These are phyloP conservation scores for Eutypa lata DNA, from an alignment of 2,329 filamentous ascomycete genomes.

Conservation along the genomic window DNA sequence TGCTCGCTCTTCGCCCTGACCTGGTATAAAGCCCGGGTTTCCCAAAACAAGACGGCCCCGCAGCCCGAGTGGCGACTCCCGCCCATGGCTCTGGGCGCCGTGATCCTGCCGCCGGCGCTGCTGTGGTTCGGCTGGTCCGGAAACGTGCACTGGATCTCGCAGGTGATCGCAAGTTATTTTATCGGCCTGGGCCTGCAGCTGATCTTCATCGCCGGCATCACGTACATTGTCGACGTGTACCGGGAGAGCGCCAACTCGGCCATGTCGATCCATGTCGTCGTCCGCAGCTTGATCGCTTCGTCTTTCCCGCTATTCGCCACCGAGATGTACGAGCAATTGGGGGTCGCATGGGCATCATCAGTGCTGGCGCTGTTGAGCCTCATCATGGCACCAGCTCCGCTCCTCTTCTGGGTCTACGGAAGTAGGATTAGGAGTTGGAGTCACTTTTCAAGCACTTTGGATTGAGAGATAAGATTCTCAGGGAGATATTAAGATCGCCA, in stretches of 20 bases:
- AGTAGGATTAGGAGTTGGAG: conserved; percentile 12
- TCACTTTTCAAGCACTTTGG: conserved; percentile 3
- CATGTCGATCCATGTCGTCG: conserved; percentile 17
- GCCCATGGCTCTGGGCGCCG: conserved; percentile 43
- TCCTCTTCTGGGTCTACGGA: conserved; percentile 10
- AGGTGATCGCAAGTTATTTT: conserved; percentile 16
- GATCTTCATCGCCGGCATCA: conserved; percentile 17
- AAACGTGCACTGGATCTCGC: conserved; percentile 12
- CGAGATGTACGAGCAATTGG: conserved; percentile 14
- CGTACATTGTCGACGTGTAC: conserved; percentile 19
- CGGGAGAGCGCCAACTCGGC: conserved; percentile 15
- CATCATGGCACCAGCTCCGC: conserved; percentile 8
- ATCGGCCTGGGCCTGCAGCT: conserved; percentile 15
- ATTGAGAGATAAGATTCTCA: background rate
- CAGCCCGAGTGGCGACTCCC: conserved; percentile 44
- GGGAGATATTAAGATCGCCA: too few relatives aligned
- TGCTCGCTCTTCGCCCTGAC: conserved; percentile 14
- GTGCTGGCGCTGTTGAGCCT: conserved; percentile 14
- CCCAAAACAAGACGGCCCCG: conserved; percentile 25
- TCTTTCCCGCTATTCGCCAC: conserved; percentile 18
- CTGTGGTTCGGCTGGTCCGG: conserved; percentile 53
- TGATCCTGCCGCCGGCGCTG: conserved; percentile 41
- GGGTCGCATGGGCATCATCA: conserved; percentile 17
- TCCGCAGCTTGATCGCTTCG: conserved; percentile 14
- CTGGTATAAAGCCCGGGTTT: conserved; percentile 10